phyloP scores from a whole-genome alignment of 306 rosid genomes.

The Vigna radiata region DNA sequence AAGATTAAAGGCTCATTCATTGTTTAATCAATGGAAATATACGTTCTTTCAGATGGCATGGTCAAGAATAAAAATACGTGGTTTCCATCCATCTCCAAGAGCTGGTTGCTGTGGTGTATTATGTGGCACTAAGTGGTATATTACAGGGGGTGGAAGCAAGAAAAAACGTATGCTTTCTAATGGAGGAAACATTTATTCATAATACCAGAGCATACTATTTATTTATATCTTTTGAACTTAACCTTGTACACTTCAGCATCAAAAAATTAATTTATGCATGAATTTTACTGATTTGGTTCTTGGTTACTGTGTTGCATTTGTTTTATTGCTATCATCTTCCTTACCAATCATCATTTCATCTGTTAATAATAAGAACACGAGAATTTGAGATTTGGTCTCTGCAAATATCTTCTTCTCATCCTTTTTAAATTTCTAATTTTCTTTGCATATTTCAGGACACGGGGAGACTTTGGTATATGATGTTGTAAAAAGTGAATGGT shows the following conservation, averaged over 20 bases:
- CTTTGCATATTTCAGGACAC: slow-evolving; percentile 62
- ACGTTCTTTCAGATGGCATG: slow-evolving; percentile 82
- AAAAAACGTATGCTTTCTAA: slow-evolving; percentile 74
- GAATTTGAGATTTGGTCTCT: neutral
- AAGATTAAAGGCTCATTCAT: slow-evolving; percentile 25
- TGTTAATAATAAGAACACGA: neutral
- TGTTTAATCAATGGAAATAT: slow-evolving; percentile 42
- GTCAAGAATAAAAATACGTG: slow-evolving; percentile 85
- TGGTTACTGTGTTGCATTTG: neutral
- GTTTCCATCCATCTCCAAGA: slow-evolving; percentile 93
- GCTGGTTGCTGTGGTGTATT: slow-evolving; percentile 87
- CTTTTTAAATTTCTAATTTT: slow-evolving; percentile 9
- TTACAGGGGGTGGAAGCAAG: slow-evolving; percentile 89
- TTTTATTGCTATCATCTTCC: slow-evolving; percentile 12
- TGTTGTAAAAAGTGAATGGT: slow-evolving; percentile 80
- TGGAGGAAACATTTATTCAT: slow-evolving; percentile 4
- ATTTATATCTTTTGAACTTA: slow-evolving; percentile 12
- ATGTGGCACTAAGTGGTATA: slow-evolving; percentile 93
- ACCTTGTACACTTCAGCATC: neutral
- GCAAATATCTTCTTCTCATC: neutral
- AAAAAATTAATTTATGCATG: neutral
- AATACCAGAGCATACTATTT: slow-evolving; percentile 15
- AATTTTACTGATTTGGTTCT: neutral
- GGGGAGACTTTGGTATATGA: slow-evolving; percentile 90
- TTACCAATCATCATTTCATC: neutral